Percentiles rank a stretch among this genome's conserved stretches.
These are phyloP conservation scores for maize (Zea mays) DNA, from an alignment of 176 grass and related monocot genomes.

Conservation along the genomic window Zm-B73-REFERENCE-NAM-5.0 NC_050096.1:238907501-238908000, in stretches of 20 bases:
- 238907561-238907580: conserved; percentile 89
- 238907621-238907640: conserved; percentile 51
- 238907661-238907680: not conserved
- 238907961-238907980: not conserved
- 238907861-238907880: no score
- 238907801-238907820: no score
- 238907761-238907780: not conserved
- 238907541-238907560: conserved; percentile 74
- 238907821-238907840: no score
- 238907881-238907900: not conserved
- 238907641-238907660: conserved; percentile 3
- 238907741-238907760: conserved; percentile 1
- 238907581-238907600: conserved; percentile 88
- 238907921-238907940: not conserved
- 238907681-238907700: not conserved
- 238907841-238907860: no score
- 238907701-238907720: not conserved
- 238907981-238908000: not conserved
- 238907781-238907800: no score
- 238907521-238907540: conserved; percentile 76
- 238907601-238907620: conserved; percentile 77
- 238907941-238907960: not conserved
- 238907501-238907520: conserved; percentile 88
- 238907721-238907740: not conserved
- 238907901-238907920: not conserved